Conservation (phyloP, 1,139 yeast genomes). For the Debaryomyces udenii region DNA sequence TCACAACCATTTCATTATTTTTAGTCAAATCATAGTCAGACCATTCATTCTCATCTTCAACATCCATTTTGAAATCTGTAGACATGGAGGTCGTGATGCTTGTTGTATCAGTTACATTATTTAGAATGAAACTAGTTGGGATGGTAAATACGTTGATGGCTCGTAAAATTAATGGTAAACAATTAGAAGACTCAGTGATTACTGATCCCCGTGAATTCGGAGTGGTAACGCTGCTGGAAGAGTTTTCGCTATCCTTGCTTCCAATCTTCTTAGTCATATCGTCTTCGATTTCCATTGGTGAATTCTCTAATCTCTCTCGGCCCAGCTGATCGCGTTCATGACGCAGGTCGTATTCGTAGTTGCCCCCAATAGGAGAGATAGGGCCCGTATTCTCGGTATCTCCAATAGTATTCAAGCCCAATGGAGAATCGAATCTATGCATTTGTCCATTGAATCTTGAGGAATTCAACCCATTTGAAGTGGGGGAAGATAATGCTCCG, state of each 20-base stretch:
- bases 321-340: slow-evolving; percentile 12
- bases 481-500: slow-evolving; percentile 25
- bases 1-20: slow-evolving; percentile 36
- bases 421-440: slow-evolving; percentile 34
- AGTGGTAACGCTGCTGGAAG: slow-evolving; percentile 4
- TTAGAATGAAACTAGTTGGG: slow-evolving; percentile 52
- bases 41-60: slow-evolving; percentile 39
- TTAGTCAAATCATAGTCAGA: slow-evolving; percentile 35
- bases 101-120: slow-evolving; percentile 21
- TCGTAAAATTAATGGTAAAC: slow-evolving; percentile 64
- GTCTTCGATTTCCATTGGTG: slow-evolving; percentile 1
- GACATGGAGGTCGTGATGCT: slow-evolving; percentile 11
- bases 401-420: slow-evolving; percentile 16
- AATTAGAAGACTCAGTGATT: slow-evolving; percentile 48
- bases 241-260: background rate
- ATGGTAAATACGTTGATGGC: slow-evolving; percentile 63
- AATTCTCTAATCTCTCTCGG: slow-evolving; percentile 8
- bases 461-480: slow-evolving; percentile 16
- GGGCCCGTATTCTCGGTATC: slow-evolving; percentile 23
- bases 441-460: slow-evolving; percentile 15
- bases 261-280: slow-evolving; percentile 1
- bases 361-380: slow-evolving; percentile 25
- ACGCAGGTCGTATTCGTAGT: slow-evolving; percentile 15
- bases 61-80: slow-evolving; percentile 38
- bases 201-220: slow-evolving; percentile 13